Conservation (phyloP, 345 rosid genomes). For the Camelina sativa region DNA sequence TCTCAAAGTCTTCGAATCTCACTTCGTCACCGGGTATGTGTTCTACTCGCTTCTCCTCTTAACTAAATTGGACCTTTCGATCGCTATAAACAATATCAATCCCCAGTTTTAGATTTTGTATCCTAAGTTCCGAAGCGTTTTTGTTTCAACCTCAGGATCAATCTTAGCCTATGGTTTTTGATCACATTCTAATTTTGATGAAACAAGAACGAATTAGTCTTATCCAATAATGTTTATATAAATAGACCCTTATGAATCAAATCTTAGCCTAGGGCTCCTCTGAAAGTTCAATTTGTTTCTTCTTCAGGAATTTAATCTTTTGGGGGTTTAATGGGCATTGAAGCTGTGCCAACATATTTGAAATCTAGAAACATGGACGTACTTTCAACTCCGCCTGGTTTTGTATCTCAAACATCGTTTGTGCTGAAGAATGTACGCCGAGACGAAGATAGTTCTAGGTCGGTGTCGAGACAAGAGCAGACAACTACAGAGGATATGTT, state of each 20-base stretch:
- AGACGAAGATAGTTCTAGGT: conserved; percentile 25
- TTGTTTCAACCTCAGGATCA: no score
- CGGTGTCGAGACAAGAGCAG: conserved; percentile 21
- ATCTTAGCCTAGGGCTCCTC: conserved; percentile 7
- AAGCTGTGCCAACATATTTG: neutral
- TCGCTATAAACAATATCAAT: neutral
- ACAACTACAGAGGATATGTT: neutral
- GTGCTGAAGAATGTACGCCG: conserved; percentile 31
- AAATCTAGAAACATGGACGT: conserved; percentile 31
- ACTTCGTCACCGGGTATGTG: conserved; percentile 9
- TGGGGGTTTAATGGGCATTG: conserved; percentile 25
- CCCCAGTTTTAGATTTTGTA: neutral
- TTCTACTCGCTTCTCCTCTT: conserved; percentile 8
- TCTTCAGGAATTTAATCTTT: neutral
- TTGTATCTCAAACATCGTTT: conserved; percentile 29
- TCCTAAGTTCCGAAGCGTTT: neutral
- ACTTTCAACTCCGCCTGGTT: conserved; percentile 40
- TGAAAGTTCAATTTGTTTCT: neutral
- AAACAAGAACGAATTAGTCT: no score
- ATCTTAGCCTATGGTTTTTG: no score
- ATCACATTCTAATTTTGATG: no score
- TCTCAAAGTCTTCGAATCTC: conserved; percentile 19
- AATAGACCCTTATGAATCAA: neutral
- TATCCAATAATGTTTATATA: no score
- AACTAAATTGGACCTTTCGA: neutral